These are phyloP conservation scores for Adansonia gregorii DNA, from an alignment of 441 rosid genomes.

Conservation along the genomic window DNA sequence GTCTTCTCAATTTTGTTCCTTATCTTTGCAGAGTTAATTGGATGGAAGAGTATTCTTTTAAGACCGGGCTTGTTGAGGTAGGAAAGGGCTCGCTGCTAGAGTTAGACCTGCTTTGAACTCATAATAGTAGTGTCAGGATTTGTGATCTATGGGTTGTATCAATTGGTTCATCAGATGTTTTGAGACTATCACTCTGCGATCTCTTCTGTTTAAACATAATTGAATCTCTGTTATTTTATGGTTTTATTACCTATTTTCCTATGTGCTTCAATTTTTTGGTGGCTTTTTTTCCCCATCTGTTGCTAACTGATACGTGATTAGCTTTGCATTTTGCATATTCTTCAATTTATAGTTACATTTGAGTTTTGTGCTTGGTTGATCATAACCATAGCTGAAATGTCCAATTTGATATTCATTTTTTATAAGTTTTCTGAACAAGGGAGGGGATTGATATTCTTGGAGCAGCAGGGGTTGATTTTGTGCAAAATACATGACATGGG, in stretches of 20 bases:
- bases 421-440: neutral
- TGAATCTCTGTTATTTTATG: slow-evolving; percentile 30
- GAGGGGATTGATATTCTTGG: slow-evolving; percentile 7
- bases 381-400: neutral
- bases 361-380: neutral
- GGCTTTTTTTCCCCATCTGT: neutral
- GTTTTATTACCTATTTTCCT: slow-evolving; percentile 13
- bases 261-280: neutral
- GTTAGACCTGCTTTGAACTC: slow-evolving; percentile 16
- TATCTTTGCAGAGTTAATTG: slow-evolving; percentile 45
- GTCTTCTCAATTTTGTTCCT: neutral
- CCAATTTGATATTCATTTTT: neutral
- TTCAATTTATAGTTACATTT: neutral
- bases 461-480: neutral
- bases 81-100: slow-evolving; percentile 30
- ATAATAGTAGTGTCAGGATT: slow-evolving; percentile 27
- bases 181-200: slow-evolving; percentile 1
- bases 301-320: neutral
- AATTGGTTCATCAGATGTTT: slow-evolving; percentile 28
- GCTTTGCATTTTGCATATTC: neutral
- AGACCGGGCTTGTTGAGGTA: slow-evolving; percentile 28
- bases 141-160: slow-evolving; percentile 40
- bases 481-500: neutral
- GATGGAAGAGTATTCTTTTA: slow-evolving; percentile 15
- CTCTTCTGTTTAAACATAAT: slow-evolving; percentile 29